phyloP scores from a whole-genome alignment of 2,329 filamentous ascomycete genomes.

The Hymenoscyphus occultus region DNA sequence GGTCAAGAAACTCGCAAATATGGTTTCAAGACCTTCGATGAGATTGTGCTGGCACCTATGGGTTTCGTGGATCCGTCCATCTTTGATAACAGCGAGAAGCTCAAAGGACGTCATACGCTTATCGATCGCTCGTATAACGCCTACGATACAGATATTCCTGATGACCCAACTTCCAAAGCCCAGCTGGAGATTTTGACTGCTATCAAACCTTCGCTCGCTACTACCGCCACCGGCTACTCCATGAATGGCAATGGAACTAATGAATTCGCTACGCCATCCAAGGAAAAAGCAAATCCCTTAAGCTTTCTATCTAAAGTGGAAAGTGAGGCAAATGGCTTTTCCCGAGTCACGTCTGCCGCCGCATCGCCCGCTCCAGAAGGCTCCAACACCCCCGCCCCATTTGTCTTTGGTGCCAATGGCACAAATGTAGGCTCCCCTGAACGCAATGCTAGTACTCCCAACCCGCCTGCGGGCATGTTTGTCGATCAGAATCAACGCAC shows the following conservation, averaged over 20 bases:
- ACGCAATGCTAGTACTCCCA: slow-evolving; percentile 49
- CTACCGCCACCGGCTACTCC: slow-evolving; percentile 39
- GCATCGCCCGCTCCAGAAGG: slow-evolving; percentile 85
- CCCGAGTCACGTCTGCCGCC: slow-evolving; percentile 74
- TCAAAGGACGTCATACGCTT: slow-evolving; percentile 74
- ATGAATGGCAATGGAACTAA: slow-evolving; percentile 34
- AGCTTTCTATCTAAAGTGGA: slow-evolving; percentile 70
- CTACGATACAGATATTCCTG: slow-evolving; percentile 82
- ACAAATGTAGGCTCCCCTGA: slow-evolving; percentile 33
- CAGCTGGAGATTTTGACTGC: slow-evolving; percentile 66
- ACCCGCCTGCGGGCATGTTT: slow-evolving; percentile 36
- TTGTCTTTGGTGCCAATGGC: slow-evolving; percentile 49
- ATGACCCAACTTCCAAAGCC: slow-evolving; percentile 83
- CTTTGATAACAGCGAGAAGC: slow-evolving; percentile 79
- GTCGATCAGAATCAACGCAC: slow-evolving; percentile 42
- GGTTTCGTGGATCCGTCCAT: slow-evolving; percentile 88
- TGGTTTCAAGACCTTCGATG: slow-evolving; percentile 94
- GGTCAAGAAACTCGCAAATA: slow-evolving; percentile 91
- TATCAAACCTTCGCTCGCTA: slow-evolving; percentile 57
- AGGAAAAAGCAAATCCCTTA: slow-evolving; percentile 63
- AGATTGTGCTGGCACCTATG: slow-evolving; percentile 90
- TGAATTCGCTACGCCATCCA: slow-evolving; percentile 58
- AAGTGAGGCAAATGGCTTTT: slow-evolving; percentile 60
- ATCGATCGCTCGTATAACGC: slow-evolving; percentile 88
- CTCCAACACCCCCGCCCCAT: slow-evolving; percentile 59